Conservation (phyloP, 805 yeast species). For the Lipomyces spencermartinsiae region DNA sequence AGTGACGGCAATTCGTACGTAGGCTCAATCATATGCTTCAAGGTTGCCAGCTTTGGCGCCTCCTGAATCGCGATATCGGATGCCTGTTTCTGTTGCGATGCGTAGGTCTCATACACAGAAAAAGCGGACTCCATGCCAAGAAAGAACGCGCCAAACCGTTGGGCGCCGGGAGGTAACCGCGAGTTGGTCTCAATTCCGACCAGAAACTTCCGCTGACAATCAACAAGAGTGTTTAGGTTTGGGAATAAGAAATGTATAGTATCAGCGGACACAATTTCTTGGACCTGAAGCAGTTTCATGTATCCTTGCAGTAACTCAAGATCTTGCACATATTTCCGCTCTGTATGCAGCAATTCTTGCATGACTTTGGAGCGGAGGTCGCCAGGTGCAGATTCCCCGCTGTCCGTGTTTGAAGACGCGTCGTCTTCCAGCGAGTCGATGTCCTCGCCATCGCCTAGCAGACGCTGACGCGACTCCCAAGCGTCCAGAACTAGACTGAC, state of each 20-base stretch:
- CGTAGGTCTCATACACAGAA: slow-evolving; percentile 87
- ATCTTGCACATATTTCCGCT: slow-evolving; percentile 91
- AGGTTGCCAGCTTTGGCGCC: slow-evolving; percentile 58
- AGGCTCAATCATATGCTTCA: slow-evolving; percentile 67
- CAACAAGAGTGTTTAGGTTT: slow-evolving; percentile 78
- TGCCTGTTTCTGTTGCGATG: slow-evolving; percentile 87
- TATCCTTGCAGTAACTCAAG: slow-evolving; percentile 72
- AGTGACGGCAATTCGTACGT: slow-evolving; percentile 89
- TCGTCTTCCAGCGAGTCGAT: neutral
- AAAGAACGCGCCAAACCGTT: slow-evolving; percentile 88
- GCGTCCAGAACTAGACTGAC: slow-evolving; percentile 68
- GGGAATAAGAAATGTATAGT: slow-evolving; percentile 85
- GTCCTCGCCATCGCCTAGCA: slow-evolving; percentile 3
- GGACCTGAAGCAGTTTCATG: slow-evolving; percentile 67
- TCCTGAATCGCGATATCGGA: slow-evolving; percentile 75
- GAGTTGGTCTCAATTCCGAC: slow-evolving; percentile 90
- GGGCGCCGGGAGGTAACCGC: slow-evolving; percentile 71
- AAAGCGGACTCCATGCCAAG: slow-evolving; percentile 85
- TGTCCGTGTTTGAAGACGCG: neutral
- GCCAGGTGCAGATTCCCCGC: slow-evolving; percentile 39
- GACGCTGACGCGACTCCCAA: slow-evolving; percentile 37
- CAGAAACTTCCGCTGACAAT: slow-evolving; percentile 87
- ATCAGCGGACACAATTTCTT: slow-evolving; percentile 76
- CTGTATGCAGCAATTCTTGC: slow-evolving; percentile 84
- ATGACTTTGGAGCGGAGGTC: slow-evolving; percentile 79